Evolutionary conservation across 352 stramenopile species (phyloP).

Genomic region (Phytophthora hybrid): DNA sequence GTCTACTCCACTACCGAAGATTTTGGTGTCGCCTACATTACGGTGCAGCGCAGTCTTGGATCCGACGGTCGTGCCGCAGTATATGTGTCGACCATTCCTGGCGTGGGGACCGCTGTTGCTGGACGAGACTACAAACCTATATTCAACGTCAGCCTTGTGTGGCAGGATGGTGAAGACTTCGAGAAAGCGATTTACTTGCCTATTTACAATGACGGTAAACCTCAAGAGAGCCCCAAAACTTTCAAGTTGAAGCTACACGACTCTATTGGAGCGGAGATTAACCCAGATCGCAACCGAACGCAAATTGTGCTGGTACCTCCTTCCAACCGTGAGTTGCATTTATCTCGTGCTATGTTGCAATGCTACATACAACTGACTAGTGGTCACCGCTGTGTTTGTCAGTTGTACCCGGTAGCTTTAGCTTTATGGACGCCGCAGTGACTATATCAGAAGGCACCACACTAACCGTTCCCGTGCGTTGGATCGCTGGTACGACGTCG

Average conservation of each 20-base stretch:
- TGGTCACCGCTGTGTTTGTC: not conserved
- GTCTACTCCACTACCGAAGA: slow-evolving; percentile 68
- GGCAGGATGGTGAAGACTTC: slow-evolving; percentile 74
- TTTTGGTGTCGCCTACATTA: slow-evolving; percentile 72
- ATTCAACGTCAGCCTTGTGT: slow-evolving; percentile 79
- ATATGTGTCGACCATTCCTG: slow-evolving; percentile 62
- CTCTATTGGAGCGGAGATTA: slow-evolving; percentile 62
- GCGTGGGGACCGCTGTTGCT: slow-evolving; percentile 55
- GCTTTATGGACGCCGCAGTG: slow-evolving; percentile 51
- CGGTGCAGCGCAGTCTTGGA: slow-evolving; percentile 73
- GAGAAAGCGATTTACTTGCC: slow-evolving; percentile 75
- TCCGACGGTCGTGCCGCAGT: slow-evolving; percentile 67
- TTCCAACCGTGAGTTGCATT: slow-evolving; percentile 52
- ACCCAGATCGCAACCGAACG: slow-evolving; percentile 52
- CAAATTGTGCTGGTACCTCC: slow-evolving; percentile 58
- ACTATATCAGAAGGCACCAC: slow-evolving; percentile 42
- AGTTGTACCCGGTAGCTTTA: slow-evolving; percentile 67
- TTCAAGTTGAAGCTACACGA: slow-evolving; percentile 73
- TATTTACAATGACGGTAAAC: slow-evolving; percentile 64
- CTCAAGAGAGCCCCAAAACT: slow-evolving; percentile 57
- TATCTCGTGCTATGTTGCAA: not conserved
- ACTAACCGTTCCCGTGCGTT: slow-evolving; percentile 64
- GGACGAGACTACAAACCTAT: slow-evolving; percentile 62
- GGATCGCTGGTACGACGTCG: slow-evolving; percentile 63
- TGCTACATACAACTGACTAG: not conserved